These are phyloP conservation scores for Yarrowia sp. DNA, from an alignment of 805 yeast species.

Conservation along the genomic window DNA sequence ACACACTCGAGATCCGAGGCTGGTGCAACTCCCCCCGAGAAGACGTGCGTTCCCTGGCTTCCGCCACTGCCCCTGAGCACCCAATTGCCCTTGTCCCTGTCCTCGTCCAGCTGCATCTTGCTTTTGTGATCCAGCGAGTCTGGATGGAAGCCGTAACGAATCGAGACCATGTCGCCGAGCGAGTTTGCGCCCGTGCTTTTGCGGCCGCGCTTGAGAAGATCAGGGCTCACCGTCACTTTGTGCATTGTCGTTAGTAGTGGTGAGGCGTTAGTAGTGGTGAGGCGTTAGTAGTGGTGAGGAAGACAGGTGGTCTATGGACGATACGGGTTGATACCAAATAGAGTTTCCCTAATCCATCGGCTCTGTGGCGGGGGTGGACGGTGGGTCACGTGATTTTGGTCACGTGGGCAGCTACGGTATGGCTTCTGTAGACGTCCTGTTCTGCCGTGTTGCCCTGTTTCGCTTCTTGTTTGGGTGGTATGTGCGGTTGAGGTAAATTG, in stretches of 20 bases:
- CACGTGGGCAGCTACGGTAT: no score
- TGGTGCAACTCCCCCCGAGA: neutral
- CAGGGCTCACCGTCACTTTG: constrained; percentile 22
- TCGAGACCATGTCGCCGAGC: constrained; percentile 9
- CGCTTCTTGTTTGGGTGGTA: no score
- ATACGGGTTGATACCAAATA: no score
- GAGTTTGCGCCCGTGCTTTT: neutral
- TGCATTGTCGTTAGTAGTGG: constrained; percentile 1
- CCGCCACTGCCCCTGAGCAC: constrained; percentile 1
- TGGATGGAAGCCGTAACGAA: constrained; percentile 18
- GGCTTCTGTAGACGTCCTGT: no score
- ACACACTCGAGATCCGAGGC: constrained; percentile 6
- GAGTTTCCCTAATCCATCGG: no score
- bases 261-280: neutral
- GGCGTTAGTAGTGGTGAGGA: neutral
- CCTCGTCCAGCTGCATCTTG: constrained; percentile 19
- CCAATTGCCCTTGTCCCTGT: constrained; percentile 14
- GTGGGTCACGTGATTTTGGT: no score
- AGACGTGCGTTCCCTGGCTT: neutral
- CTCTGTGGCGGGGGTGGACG: no score
- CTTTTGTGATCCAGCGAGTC: constrained; percentile 24
- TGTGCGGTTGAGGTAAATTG: no score
- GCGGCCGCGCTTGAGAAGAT: constrained; percentile 5
- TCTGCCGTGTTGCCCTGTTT: no score
- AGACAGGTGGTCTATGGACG: no score